phyloP scores from a whole-genome alignment of 2,329 filamentous ascomycete genomes.

The Colletotrichum liaoningense region DNA sequence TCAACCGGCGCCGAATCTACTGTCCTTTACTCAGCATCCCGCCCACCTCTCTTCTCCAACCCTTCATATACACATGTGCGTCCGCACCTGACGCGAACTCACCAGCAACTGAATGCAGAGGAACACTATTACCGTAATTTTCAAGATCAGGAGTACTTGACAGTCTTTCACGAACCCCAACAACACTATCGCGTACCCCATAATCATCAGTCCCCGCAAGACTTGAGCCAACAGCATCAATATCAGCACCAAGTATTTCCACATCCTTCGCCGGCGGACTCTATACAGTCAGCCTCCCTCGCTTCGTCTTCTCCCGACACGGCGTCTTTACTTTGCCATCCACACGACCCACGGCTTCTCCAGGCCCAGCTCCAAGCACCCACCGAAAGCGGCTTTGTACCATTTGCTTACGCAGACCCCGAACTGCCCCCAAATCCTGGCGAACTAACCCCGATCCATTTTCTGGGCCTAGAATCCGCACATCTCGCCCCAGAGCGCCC shows the following conservation, averaged over 20 bases:
- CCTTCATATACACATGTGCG: slow-evolving; percentile 1
- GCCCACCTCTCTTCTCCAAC: neutral
- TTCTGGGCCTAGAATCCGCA: neutral
- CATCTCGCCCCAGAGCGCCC: neutral
- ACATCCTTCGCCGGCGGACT: neutral
- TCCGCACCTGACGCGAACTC: neutral
- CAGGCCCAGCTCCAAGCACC: slow-evolving; percentile 29
- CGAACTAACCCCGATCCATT: slow-evolving; percentile 28
- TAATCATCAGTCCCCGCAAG: neutral
- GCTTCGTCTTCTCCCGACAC: slow-evolving; percentile 15
- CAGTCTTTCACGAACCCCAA: neutral
- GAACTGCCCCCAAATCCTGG: neutral
- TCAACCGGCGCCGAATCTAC: neutral
- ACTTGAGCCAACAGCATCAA: neutral
- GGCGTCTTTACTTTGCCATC: slow-evolving; percentile 26
- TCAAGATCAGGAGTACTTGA: neutral
- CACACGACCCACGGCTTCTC: slow-evolving; percentile 34
- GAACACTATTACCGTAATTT: neutral
- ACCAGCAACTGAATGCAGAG: neutral
- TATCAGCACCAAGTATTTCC: neutral
- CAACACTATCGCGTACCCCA: neutral
- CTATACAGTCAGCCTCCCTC: neutral
- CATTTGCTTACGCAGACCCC: neutral
- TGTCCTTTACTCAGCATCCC: neutral
- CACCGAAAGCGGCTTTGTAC: neutral